Base-by-base conservation (phyloP, 345 rosid species). In the Hibiscus trionum region DNA sequence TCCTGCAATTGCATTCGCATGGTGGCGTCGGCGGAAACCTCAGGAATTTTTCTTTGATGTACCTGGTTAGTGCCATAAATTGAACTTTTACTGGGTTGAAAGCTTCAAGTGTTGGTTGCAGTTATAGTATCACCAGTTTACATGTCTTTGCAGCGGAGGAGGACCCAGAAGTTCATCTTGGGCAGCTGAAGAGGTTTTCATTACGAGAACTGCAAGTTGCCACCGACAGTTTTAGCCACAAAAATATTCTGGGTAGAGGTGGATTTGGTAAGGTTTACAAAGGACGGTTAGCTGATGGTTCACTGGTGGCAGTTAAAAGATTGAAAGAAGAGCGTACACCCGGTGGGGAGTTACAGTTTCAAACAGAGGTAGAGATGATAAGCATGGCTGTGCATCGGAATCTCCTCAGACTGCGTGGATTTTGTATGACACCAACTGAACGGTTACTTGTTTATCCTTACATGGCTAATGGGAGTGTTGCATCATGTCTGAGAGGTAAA, bases 381-480 rank as follows among this genome's bases (percentile, higher is more conserved):
- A 91, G 97, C 82, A 94, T 94, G 98, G 98, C 98, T 50, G 97
- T 94, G 75, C 98, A 94, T 78, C 87, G 97, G 70, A 91, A 94
- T 82, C 97, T 94, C 66, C 86, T 94, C 56, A 86, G 97, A 39
- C 76, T 94, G 68, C 89, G 92, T 68, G 97, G 98, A 26, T 94
- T 94, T 79, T 94, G 98, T 77, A 94, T 94, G 98, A 94, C 98
- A 35, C 97, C 98, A 9, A 91, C 97, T 0, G 97, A 94, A 69
- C 82, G 98, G 55, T 76, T 94, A 69, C 97, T 94, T 62, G 97
- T 94, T 66, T 94, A 94, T 76, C 98, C 97, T 47, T 94, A 90
- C 87, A 94, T 94, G 98, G 98, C 98, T 63, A 94, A 94, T 33
- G 98, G 98, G 81, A 94, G 98, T 56, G 98, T 94, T 10, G 98